phyloP scores from a whole-genome alignment of 164 flowering plant genomes.

The Nymphaea thermarum region DNA sequence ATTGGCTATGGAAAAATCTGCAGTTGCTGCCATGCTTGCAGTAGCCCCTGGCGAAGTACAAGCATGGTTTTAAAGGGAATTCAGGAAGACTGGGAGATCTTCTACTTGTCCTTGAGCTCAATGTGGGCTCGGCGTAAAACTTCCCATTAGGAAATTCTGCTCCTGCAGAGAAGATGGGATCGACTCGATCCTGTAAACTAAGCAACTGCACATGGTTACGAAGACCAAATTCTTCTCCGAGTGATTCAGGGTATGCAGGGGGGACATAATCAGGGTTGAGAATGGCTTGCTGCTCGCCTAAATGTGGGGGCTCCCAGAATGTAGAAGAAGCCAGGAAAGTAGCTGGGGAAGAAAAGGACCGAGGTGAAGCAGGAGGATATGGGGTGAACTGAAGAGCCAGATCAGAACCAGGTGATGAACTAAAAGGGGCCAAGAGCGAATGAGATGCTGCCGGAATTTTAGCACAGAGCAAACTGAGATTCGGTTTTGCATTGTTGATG shows the following conservation, averaged over 20 bases:
- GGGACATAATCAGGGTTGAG: constrained; percentile 21
- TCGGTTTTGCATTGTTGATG: constrained; percentile 31
- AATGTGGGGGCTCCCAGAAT: constrained; percentile 33
- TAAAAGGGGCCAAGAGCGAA: constrained; percentile 12
- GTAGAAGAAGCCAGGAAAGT: constrained; percentile 15
- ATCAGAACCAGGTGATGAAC: constrained; percentile 15
- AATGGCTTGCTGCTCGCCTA: constrained; percentile 18
- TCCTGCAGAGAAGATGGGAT: constrained; percentile 14
- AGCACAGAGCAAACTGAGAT: constrained; percentile 19
- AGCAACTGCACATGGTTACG: constrained; percentile 29
- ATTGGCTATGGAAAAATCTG: constrained; percentile 55
- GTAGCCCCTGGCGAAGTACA: constrained; percentile 61
- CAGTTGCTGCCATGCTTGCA: constrained; percentile 81
- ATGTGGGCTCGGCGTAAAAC: constrained; percentile 27
- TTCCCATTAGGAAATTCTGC: constrained; percentile 16
- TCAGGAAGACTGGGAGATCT: constrained; percentile 23
- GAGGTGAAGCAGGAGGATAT: constrained; percentile 31
- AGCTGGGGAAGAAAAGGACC: constrained; percentile 21
- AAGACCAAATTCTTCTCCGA: constrained; percentile 22
- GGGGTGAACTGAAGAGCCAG: constrained; percentile 28
- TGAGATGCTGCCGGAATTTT: constrained; percentile 22
- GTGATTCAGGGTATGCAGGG: background rate
- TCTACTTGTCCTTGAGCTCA: constrained; percentile 22
- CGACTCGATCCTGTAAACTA: constrained; percentile 38
- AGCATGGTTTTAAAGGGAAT: constrained; percentile 49